Percentiles rank a stretch among this genome's conserved stretches.
Evolutionary conservation across 306 rosid species (phyloP).

Genomic region (Sophora flavescens): DNA sequence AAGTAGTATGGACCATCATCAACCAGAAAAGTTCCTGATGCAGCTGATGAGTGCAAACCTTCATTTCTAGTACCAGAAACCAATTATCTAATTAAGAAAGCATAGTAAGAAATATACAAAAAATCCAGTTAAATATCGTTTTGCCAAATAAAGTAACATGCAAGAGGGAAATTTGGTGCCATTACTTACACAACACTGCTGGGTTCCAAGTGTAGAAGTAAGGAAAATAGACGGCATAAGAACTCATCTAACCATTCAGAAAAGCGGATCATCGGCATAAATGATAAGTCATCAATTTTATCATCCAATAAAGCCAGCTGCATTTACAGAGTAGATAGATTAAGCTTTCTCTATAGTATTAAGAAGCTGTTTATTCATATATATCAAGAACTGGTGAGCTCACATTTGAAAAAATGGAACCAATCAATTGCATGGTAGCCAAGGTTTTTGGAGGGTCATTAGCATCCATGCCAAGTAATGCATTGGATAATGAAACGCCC

Average conservation of each 20-base stretch:
- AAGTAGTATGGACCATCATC: conserved; percentile 97
- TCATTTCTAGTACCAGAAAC: conserved; percentile 78
- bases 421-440: conserved; percentile 98
- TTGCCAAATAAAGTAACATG: conserved; percentile 35
- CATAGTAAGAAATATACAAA: conserved; percentile 18
- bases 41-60: conserved; percentile 84
- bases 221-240: conserved; percentile 93
- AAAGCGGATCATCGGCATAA: conserved; percentile 85
- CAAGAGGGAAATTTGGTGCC: conserved; percentile 37
- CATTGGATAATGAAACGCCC: conserved; percentile 94
- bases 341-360: conserved; percentile 29
- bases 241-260: conserved; percentile 99
- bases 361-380: conserved; percentile 32
- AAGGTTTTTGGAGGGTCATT: conserved; percentile 99
- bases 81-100: conserved; percentile 41
- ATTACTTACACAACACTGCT: conserved; percentile 87
- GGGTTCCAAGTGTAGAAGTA: conserved; percentile 94
- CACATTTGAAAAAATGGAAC: conserved; percentile 95
- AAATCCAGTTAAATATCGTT: conserved; percentile 38
- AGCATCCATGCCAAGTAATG: conserved; percentile 99
- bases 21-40: conserved; percentile 96
- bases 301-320: conserved; percentile 94
- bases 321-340: conserved; percentile 46
- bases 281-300: conserved; percentile 70
- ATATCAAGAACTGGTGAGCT: conserved; percentile 49